A percentile compares a stretch with the other conserved stretches of the same genome.
These are phyloP conservation scores for Annulohypoxylon stygium DNA, from an alignment of 495 filamentous ascomycete species.

Conservation along the genomic window DNA sequence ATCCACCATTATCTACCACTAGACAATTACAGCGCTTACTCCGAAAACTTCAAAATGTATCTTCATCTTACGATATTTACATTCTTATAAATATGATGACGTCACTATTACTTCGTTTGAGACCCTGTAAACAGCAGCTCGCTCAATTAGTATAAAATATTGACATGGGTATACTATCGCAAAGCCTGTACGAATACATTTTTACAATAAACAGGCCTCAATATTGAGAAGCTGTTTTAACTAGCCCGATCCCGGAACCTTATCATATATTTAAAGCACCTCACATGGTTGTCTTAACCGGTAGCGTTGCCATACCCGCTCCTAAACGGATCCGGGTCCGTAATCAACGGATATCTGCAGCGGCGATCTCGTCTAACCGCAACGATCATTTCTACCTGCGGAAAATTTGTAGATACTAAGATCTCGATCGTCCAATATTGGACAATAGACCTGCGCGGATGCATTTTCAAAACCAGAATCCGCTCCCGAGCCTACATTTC, in stretches of 20 bases:
- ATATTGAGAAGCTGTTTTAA: background rate
- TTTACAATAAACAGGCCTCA: background rate
- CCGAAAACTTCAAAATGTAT: background rate
- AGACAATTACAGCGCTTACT: background rate
- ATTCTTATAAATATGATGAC: background rate
- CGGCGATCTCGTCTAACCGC: slow-evolving; percentile 5
- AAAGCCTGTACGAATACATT: background rate
- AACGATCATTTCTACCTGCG: background rate
- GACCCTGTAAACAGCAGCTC: background rate
- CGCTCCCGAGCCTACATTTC: background rate
- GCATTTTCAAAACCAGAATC: background rate
- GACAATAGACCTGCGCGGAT: background rate
- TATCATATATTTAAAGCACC: background rate
- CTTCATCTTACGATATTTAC: background rate
- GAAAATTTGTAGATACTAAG: too few species aligned
- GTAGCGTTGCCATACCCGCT: background rate
- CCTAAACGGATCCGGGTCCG: background rate
- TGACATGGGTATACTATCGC: slow-evolving; percentile 1
- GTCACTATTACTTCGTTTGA: slow-evolving; percentile 2
- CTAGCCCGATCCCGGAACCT: background rate
- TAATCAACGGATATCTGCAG: background rate
- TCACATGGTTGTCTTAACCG: background rate
- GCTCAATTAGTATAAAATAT: background rate
- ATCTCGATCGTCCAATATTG: background rate
- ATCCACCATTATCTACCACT: background rate